Evolutionary conservation across 805 yeast genomes (phyloP).

Genomic region (Candida adriatica): DNA sequence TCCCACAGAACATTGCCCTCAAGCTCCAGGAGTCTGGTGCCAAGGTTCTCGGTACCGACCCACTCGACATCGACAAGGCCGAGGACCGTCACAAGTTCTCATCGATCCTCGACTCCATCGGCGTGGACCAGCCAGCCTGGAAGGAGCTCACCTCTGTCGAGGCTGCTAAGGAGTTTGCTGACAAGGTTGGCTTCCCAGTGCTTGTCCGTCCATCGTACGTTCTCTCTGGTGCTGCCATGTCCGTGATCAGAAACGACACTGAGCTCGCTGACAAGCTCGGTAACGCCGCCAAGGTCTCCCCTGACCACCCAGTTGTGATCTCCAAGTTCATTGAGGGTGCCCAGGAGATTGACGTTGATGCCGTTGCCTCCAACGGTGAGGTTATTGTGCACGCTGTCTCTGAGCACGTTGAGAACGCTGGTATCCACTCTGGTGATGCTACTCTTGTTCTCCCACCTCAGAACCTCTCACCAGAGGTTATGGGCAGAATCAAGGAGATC

Average conservation of each 20-base stretch:
- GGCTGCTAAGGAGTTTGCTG: conserved; percentile 83
- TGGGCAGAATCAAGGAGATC: conserved; percentile 74
- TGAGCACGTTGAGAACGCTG: conserved; percentile 98
- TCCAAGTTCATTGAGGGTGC: conserved; percentile 95
- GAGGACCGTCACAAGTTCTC: conserved; percentile 99
- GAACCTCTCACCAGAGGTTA: conserved; percentile 53
- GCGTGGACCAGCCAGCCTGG: conserved; percentile 97
- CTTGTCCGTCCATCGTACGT: conserved; percentile 97
- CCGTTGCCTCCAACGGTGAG: conserved; percentile 84
- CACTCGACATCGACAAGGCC: conserved; percentile 92
- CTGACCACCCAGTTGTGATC: conserved; percentile 96
- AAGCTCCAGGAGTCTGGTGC: conserved; percentile 75
- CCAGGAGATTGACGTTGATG: conserved; percentile 95
- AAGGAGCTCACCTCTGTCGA: conserved; percentile 82
- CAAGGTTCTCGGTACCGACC: conserved; percentile 87
- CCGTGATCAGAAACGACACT: conserved; percentile 71
- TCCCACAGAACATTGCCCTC: conserved; percentile 95
- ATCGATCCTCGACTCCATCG: conserved; percentile 84
- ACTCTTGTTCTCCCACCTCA: conserved; percentile 93
- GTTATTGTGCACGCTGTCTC: conserved; percentile 92
- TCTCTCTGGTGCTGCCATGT: conserved; percentile 98
- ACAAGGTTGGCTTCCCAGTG: conserved; percentile 87
- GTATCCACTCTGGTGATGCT: conserved; percentile 98
- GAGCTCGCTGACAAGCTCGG: conserved; percentile 80
- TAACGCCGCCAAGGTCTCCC: conserved; percentile 86